phyloP scores from a whole-genome alignment of 2,329 filamentous ascomycete species.

The Diaporthe longicolla region DNA sequence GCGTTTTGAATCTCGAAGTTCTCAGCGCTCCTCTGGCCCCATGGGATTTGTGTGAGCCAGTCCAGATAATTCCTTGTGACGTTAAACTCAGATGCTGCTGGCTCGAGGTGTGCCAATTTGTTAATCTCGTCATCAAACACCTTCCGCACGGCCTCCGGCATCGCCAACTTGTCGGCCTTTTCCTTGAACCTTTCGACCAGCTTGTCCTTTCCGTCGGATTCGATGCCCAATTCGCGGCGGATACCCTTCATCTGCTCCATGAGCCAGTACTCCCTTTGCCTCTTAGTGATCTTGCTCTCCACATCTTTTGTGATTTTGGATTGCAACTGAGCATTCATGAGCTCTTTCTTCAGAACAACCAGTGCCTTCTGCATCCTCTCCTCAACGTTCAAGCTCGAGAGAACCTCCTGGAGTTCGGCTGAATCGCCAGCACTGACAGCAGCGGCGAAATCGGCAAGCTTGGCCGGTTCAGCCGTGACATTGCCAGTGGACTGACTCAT shows the following conservation, averaged over 20 bases:
- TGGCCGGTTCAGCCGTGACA: conserved; percentile 93
- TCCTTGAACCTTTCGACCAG: conserved; percentile 97
- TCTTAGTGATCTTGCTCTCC: conserved; percentile 96
- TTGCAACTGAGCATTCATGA: conserved; percentile 97
- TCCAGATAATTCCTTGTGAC: conserved; percentile 98
- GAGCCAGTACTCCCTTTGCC: conserved; percentile 97
- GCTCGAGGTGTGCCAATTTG: conserved; percentile 95
- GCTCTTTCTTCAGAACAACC: conserved; percentile 94
- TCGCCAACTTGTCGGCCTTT: conserved; percentile 91
- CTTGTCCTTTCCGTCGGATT: conserved; percentile 98
- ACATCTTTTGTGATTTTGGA: conserved; percentile 99
- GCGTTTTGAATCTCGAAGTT: conserved; percentile 97
- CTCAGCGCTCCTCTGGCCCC: conserved; percentile 94
- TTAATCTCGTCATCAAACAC: conserved; percentile 99
- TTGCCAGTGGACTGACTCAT: conserved; percentile 96
- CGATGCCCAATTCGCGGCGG: conserved; percentile 92
- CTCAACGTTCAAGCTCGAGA: conserved; percentile 91
- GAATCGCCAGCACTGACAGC: conserved; percentile 96
- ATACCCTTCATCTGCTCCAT: conserved; percentile 99
- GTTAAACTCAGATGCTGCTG: conserved; percentile 97
- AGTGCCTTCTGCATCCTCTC: conserved; percentile 92
- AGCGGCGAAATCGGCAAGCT: conserved; percentile 96
- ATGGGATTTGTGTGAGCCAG: conserved; percentile 98
- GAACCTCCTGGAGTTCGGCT: conserved; percentile 90
- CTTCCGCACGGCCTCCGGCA: conserved; percentile 97